These are phyloP conservation scores for Kwoniella sp. DNA, from an alignment of 768 basidiomycete genomes.

Conservation along the genomic window DNA sequence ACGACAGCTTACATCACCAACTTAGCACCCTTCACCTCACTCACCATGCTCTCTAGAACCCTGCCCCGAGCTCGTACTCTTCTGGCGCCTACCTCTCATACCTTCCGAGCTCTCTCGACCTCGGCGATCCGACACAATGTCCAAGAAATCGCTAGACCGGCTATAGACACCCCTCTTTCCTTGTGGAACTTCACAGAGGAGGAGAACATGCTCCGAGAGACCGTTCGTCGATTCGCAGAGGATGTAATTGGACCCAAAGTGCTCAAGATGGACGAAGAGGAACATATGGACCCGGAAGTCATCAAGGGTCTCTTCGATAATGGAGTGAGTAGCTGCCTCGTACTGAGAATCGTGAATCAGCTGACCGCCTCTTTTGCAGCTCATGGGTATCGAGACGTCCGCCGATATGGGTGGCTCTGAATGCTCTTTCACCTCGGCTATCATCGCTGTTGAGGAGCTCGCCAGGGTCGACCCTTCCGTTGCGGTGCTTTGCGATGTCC, in stretches of 20 bases:
- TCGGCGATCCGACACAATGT: not conserved
- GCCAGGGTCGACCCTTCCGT: conserved; percentile 95
- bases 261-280: conserved; percentile 96
- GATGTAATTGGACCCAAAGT: conserved; percentile 90
- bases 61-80: conserved; percentile 2
- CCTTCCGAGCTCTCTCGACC: conserved; percentile 24
- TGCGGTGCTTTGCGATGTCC: conserved; percentile 94
- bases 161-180: conserved; percentile 48
- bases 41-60: not conserved
- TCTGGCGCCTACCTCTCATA: not conserved
- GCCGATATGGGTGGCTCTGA: conserved; percentile 82
- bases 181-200: conserved; percentile 87
- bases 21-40: not conserved
- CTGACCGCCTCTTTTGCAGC: conserved; percentile 59
- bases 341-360: not conserved
- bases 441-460: conserved; percentile 95
- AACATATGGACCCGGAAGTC: conserved; percentile 82
- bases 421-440: conserved; percentile 88
- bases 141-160: conserved; percentile 41
- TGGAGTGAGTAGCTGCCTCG: conserved; percentile 66
- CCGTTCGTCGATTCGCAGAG: conserved; percentile 81
- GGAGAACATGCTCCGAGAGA: conserved; percentile 88
- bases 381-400: conserved; percentile 96
- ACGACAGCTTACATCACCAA: no score
- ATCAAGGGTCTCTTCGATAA: conserved; percentile 91